Evolutionary conservation across 225 moss, liverwort and hornwort genomes (phyloP).

Genomic region (Bryum argenteum): DNA sequence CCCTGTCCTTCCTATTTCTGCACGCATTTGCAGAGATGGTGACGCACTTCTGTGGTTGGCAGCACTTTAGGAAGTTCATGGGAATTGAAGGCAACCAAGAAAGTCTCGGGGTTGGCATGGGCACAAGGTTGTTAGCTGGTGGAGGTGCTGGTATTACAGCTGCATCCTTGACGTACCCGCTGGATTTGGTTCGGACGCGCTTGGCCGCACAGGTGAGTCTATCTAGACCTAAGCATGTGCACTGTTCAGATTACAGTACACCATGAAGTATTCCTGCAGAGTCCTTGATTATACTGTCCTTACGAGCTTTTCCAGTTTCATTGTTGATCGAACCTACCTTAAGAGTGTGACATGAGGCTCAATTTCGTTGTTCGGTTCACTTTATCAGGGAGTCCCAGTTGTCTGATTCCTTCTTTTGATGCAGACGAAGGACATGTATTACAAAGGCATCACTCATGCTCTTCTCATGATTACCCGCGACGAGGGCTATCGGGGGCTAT

Average conservation of each 20-base stretch:
- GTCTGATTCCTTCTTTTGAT: constrained; percentile 22
- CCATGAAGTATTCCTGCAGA: neutral
- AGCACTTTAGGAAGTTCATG: constrained; percentile 76
- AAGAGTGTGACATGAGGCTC: neutral
- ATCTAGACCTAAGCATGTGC: neutral
- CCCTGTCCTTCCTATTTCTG: constrained; percentile 38
- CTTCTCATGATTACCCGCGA: constrained; percentile 73
- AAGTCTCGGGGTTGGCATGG: constrained; percentile 91
- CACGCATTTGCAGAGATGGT: constrained; percentile 44
- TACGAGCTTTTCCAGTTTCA: neutral
- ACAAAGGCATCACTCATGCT: constrained; percentile 90
- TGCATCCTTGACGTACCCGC: constrained; percentile 91
- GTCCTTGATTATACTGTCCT: neutral
- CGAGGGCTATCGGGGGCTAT: constrained; percentile 81
- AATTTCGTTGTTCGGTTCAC: constrained; percentile 16
- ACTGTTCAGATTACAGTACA: neutral
- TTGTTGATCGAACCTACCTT: neutral
- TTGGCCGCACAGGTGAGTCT: constrained; percentile 83
- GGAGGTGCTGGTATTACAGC: constrained; percentile 96
- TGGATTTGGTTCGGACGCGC: constrained; percentile 95
- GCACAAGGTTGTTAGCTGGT: constrained; percentile 91
- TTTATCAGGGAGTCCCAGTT: neutral
- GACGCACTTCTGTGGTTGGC: constrained; percentile 52
- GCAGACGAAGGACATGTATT: constrained; percentile 96
- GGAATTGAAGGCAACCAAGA: constrained; percentile 92